These are phyloP conservation scores for Naegleria lovaniensis DNA, from an alignment of 208 protist species.

Conservation along the genomic window DNA sequence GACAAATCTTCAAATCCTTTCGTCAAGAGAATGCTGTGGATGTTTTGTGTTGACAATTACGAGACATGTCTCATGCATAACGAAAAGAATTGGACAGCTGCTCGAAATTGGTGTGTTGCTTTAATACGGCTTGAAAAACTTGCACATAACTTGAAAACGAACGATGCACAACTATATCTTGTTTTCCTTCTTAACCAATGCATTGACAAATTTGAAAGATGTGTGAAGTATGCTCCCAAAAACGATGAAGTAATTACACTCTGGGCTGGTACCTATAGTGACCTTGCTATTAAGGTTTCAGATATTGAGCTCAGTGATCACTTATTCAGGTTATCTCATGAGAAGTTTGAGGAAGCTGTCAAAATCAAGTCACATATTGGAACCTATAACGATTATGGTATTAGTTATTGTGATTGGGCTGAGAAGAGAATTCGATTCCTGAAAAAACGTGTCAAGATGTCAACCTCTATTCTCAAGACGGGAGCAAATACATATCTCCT, in stretches of 20 bases:
- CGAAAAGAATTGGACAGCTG: slow-evolving; percentile 15
- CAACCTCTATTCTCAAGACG: background rate
- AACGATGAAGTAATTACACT: slow-evolving; percentile 22
- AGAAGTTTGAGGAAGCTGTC: slow-evolving; percentile 14
- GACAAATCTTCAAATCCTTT: background rate
- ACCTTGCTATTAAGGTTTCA: background rate
- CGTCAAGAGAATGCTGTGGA: slow-evolving; percentile 6
- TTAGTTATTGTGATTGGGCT: slow-evolving; percentile 7
- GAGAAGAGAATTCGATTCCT: slow-evolving; percentile 6
- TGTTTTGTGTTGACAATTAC: slow-evolving; percentile 11
- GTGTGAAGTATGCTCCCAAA: background rate
- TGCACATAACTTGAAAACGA: background rate
- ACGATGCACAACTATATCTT: background rate
- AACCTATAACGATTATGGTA: slow-evolving; percentile 24
- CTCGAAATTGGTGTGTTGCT: slow-evolving; percentile 15
- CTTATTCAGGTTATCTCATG: background rate
- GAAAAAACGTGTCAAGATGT: background rate
- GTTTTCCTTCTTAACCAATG: background rate
- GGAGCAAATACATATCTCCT: background rate
- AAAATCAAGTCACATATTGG: slow-evolving; percentile 20
- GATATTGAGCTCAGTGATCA: background rate
- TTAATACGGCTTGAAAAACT: slow-evolving; percentile 17
- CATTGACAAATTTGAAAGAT: background rate
- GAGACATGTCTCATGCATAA: slow-evolving; percentile 13
- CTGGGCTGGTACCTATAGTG: background rate